Evolutionary conservation across 129 eudicot species (phyloP).

Genomic region (Lactuca sativa): DNA sequence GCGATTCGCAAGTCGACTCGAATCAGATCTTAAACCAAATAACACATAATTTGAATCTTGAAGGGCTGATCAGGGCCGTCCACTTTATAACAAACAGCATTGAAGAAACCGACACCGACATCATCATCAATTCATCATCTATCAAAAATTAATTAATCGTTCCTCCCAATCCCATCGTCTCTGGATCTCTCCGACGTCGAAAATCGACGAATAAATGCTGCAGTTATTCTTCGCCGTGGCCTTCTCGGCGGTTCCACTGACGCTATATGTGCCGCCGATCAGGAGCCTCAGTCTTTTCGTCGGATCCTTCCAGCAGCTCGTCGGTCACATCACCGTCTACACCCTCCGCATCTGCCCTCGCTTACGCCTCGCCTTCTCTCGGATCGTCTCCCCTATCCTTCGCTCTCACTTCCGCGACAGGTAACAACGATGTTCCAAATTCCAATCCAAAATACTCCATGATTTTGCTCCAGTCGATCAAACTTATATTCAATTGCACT

Average conservation of each 20-base stretch:
- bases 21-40: too few species aligned
- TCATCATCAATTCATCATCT: background rate
- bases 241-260: slow-evolving; percentile 79
- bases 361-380: slow-evolving; percentile 42
- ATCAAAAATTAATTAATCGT: background rate
- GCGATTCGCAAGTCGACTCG: background rate
- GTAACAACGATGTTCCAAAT: slow-evolving; percentile 6
- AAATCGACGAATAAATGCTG: slow-evolving; percentile 45
- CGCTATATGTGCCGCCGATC: slow-evolving; percentile 77
- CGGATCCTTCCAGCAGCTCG: slow-evolving; percentile 47
- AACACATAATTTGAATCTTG: background rate
- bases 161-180: background rate
- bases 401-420: slow-evolving; percentile 19
- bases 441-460: slow-evolving; percentile 1
- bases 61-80: slow-evolving; percentile 4
- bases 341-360: slow-evolving; percentile 47
- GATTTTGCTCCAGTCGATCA: background rate
- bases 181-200: slow-evolving; percentile 12
- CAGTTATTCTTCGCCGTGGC: slow-evolving; percentile 73
- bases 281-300: slow-evolving; percentile 67
- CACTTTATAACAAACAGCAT: slow-evolving; percentile 13
- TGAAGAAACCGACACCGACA: slow-evolving; percentile 1
- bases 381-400: slow-evolving; percentile 38
- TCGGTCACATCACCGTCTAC: slow-evolving; percentile 42
- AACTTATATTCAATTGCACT: too few species aligned